Percentiles rank a stretch among this genome's conserved stretches.
Evolutionary conservation across 2,329 filamentous ascomycete genomes (phyloP).

Genomic region (Trichoderma asperellum): DNA sequence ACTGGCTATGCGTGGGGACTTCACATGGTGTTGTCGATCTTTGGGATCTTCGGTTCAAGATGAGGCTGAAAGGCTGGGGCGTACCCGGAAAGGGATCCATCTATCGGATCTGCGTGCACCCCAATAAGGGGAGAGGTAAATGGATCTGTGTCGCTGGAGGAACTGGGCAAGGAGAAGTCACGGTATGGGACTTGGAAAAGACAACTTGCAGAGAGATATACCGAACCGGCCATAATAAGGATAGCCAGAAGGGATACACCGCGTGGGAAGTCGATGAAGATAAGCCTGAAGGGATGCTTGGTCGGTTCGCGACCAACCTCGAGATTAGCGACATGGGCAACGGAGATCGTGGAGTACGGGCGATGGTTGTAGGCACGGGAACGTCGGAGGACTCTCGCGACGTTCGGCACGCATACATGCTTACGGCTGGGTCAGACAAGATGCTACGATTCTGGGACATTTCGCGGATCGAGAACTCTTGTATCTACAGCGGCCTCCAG

Average conservation of each 20-base stretch:
- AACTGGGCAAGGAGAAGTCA: constrained; percentile 84
- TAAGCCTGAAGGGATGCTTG: constrained; percentile 81
- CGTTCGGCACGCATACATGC: constrained; percentile 77
- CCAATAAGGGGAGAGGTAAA: constrained; percentile 74
- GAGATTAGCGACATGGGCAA: constrained; percentile 61
- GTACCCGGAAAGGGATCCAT: constrained; percentile 80
- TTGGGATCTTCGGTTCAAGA: constrained; percentile 95
- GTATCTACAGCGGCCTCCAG: constrained; percentile 77
- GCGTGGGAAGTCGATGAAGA: constrained; percentile 91
- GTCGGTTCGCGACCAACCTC: constrained; percentile 77
- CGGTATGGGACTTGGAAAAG: constrained; percentile 94
- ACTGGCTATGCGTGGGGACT: constrained; percentile 91
- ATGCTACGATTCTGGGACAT: constrained; percentile 95
- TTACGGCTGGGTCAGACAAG: constrained; percentile 87
- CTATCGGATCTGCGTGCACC: constrained; percentile 78
- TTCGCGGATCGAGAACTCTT: constrained; percentile 73
- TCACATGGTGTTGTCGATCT: constrained; percentile 90
- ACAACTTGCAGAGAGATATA: constrained; percentile 87
- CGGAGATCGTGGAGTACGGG: constrained; percentile 70
- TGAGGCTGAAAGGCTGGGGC: constrained; percentile 86
- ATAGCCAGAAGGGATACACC: constrained; percentile 70
- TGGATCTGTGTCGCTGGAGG: constrained; percentile 90
- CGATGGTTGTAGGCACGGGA: constrained; percentile 74
- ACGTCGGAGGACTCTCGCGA: constrained; percentile 71
- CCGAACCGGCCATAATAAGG: constrained; percentile 66